phyloP scores from a whole-genome alignment of 352 stramenopile species.

The Phytophthora cryptogea region DNA sequence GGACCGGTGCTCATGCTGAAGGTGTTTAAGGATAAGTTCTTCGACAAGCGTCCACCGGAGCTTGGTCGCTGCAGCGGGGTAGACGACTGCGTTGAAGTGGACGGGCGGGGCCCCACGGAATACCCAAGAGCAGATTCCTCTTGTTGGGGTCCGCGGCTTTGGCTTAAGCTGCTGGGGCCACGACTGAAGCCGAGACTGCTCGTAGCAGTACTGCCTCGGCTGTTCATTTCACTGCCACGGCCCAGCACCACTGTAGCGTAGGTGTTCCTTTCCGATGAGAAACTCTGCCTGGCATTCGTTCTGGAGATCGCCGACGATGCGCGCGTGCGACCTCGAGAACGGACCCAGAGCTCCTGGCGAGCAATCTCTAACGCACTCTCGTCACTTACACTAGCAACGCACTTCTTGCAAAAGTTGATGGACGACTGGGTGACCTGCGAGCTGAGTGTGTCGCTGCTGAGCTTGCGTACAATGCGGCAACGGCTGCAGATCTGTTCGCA shows the following conservation, averaged over 20 bases:
- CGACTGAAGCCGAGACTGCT: conserved; percentile 30
- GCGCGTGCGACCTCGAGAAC: conserved; percentile 35
- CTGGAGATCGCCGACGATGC: conserved; percentile 37
- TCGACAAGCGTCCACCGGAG: conserved; percentile 20
- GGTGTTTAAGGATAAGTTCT: conserved; percentile 22
- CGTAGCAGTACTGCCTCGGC: conserved; percentile 19
- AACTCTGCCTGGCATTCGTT: conserved; percentile 28
- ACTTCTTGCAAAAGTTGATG: conserved; percentile 74
- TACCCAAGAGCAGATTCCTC: conserved; percentile 23
- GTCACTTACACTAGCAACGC: conserved; percentile 51
- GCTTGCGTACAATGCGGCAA: conserved; percentile 49
- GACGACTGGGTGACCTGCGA: conserved; percentile 44
- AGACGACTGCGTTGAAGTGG: conserved; percentile 23
- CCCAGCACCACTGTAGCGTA: conserved; percentile 45
- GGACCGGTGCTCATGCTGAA: conserved; percentile 25
- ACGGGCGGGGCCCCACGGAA: conserved; percentile 33
- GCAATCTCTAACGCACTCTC: conserved; percentile 67
- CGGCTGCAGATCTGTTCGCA: conserved; percentile 45
- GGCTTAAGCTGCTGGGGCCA: conserved; percentile 23
- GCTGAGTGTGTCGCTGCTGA: conserved; percentile 49
- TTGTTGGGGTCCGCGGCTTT: conserved; percentile 21
- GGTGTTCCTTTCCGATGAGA: conserved; percentile 47
- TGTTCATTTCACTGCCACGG: conserved; percentile 32
- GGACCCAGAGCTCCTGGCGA: conserved; percentile 55
- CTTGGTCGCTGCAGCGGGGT: conserved; percentile 22